Evolutionary conservation across 495 filamentous ascomycete genomes (phyloP), one percentile per base, ranked within the genome.

Genomic region (Neurospora tetraspora): DNA sequence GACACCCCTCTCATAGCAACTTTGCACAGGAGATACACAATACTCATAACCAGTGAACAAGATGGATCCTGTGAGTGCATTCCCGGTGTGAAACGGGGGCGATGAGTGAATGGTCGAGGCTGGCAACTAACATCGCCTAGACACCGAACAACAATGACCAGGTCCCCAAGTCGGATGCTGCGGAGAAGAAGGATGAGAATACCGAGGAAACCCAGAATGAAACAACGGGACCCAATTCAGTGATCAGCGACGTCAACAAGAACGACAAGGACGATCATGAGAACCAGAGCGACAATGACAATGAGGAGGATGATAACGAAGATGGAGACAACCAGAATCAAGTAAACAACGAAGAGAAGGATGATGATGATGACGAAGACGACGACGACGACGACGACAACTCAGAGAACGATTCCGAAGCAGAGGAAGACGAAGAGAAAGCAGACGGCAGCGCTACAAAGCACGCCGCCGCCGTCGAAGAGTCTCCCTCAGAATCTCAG

Each of bases 61-160:
- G 68, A 79, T 80, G 79, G 71, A 72, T 73, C 77, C 79, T 16
- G 79, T 79, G 75, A 76, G 76, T 65, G 53, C 10, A 61, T 18
- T 12, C 27, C 1, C 14, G 53, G 34, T 0, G 34, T 36, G 34
- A 36, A 36, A 36, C n/a, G 34, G 34, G 34, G 34, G 34, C 5
- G 34, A 36, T 36, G 34, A 6, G 34, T 36, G 34, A 36, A 36
- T 36, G 34, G 34, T 36, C 34, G 34, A 36, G 34, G 14, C 27
- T 14, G 6, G 23, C 27, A 59, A 65, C 53, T 65, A 65, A 65
- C 53, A 34, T 27, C 2, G 1, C 53, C 53, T 34, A 76, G n/a
- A 68, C 40, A 70, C 69, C 71, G 47, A 73, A 76, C 53, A 20
- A 45, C 59, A 69, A 74, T 71, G 70, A 77, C 34, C 18, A 80